Percentiles rank a stretch among this genome's conserved stretches.
These are phyloP conservation scores for Patellifolia procumbens DNA, from an alignment of 179 eudicot genomes.

Conservation along the genomic window DNA sequence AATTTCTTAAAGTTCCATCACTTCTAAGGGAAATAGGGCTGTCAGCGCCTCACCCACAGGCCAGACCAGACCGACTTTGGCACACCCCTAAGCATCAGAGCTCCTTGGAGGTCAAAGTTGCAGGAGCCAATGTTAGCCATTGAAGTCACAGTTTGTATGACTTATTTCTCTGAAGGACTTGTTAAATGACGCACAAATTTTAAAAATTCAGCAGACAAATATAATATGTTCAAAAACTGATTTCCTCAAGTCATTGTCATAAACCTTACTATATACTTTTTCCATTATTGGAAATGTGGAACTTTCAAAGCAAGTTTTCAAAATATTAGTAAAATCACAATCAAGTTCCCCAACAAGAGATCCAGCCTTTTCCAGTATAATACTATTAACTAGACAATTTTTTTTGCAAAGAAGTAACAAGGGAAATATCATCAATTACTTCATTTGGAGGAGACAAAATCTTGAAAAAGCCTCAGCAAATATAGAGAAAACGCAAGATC, in stretches of 20 bases:
- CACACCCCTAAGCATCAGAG: background rate
- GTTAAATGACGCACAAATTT: background rate
- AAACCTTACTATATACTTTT: background rate
- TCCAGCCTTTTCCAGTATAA: background rate
- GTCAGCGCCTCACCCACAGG: too few species aligned
- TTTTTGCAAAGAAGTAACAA: slow-evolving; percentile 7
- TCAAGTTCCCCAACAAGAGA: background rate
- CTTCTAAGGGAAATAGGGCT: too few species aligned
- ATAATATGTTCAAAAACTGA: background rate
- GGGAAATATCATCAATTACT: slow-evolving; percentile 1
- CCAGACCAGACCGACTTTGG: too few species aligned
- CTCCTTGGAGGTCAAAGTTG: background rate
- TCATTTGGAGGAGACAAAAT: background rate
- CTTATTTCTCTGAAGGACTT: background rate
- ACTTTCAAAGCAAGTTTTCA: background rate
- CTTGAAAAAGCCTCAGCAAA: background rate
- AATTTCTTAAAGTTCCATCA: too few species aligned
- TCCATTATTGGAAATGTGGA: too few species aligned
- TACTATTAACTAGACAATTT: background rate
- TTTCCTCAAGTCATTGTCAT: background rate
- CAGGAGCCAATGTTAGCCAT: background rate
- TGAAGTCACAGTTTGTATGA: too few species aligned
- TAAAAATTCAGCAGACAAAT: background rate
- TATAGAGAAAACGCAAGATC: slow-evolving; percentile 10
- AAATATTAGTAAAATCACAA: background rate